Base-by-base conservation (phyloP, 768 basidiomycete genomes). In the Mycena epipterygia region DNA sequence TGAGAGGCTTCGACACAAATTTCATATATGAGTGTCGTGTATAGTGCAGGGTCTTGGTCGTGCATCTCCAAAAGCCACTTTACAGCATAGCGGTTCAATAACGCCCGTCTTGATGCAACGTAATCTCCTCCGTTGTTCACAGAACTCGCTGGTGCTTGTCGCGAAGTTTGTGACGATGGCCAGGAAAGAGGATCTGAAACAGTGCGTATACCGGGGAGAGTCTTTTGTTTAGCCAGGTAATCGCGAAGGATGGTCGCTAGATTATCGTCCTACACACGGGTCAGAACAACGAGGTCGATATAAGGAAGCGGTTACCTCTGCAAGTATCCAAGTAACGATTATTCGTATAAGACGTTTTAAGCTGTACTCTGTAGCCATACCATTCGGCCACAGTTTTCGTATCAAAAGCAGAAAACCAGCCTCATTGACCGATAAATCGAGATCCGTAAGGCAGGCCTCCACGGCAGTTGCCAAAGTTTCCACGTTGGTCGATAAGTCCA, bases 361-460 rank as follows among this genome's bases (percentile, higher is more conserved):
- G 2, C 89, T 90, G 77, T 94, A 94, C 39, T 91, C 89, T 17
- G 94, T 91, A 46, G 89, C 85, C 78, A 94, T 84, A 19, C 90
- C 87, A 71, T 89, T 91, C 0, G 94, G 94, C 90, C 91, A 94
- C 70, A 93, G 88, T 74, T 90, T 86, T 63, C 89, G 86, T 7
- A 84, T 82, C n/a, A 96, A 82, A 19, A 95, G 81, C 11, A 94
- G 78, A 64, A 95, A 87, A 2, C 91, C 94, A 41, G 86, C 83
- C 79, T 96, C 95, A 74, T 94, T 93, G 30, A 90, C 84, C 4
- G 91, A 88, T 32, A 96, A 81, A 78, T 95, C 90, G 29, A 94
- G 76, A 74, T 94, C 92, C 7, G 84, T 82, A 27, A 96, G 82
- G 73, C 90, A 92, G 6, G 88, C 87, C 76, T 95, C 94, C 30